Conservation (phyloP, 2,329 filamentous ascomycete species). For the Corniculantispora saksenae region DNA sequence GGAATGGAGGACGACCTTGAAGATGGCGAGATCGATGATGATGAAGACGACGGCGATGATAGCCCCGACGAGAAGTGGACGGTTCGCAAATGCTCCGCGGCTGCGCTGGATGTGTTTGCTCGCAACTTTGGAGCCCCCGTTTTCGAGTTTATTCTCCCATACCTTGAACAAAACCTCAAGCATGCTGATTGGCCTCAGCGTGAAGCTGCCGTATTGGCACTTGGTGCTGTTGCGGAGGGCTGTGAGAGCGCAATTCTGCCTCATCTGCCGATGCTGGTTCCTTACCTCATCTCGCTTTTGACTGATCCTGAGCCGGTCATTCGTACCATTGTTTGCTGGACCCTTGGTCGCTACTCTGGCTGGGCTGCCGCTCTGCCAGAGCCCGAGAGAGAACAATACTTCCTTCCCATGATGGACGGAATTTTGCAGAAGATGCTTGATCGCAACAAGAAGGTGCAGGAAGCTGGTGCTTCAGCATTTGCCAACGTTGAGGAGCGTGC, state of each 20-base stretch:
- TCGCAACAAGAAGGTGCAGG: constrained; percentile 95
- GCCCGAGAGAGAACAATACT: constrained; percentile 72
- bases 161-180: constrained; percentile 84
- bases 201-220: constrained; percentile 89
- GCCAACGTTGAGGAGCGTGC: constrained; percentile 95
- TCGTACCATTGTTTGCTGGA: constrained; percentile 97
- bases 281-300: constrained; percentile 84
- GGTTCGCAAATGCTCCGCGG: constrained; percentile 92
- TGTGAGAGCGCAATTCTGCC: constrained; percentile 88
- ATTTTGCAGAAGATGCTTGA: constrained; percentile 94
- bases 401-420: constrained; percentile 96
- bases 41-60: constrained; percentile 69
- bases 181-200: constrained; percentile 89
- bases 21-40: constrained; percentile 88
- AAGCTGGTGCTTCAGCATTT: constrained; percentile 93
- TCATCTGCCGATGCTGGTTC: constrained; percentile 85
- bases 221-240: constrained; percentile 92
- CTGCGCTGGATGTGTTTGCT: constrained; percentile 90
- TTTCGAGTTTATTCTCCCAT: constrained; percentile 89
- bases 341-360: constrained; percentile 85
- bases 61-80: constrained; percentile 95
- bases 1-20: constrained; percentile 72
- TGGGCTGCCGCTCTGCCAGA: constrained; percentile 82
- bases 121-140: constrained; percentile 85
- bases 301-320: constrained; percentile 87